Conservation (phyloP, 31 red algal genomes). For the Porphyra umbilicalis region DNA sequence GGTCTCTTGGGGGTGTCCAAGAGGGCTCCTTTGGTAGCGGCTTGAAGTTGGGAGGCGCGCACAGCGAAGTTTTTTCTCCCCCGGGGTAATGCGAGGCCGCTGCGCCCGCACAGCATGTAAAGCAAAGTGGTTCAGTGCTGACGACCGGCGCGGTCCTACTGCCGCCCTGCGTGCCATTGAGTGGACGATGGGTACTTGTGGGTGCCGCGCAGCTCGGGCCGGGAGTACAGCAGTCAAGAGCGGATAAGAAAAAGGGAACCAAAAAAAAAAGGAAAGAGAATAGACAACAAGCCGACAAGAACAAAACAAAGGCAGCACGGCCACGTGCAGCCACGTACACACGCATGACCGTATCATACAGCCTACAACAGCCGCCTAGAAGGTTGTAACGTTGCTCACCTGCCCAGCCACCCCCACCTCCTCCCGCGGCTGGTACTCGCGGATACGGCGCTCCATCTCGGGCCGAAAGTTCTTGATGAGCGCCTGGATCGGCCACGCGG, state of each 20-base stretch:
- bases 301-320: not conserved
- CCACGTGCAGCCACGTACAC: no score
- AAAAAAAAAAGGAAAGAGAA: not conserved
- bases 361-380: not conserved
- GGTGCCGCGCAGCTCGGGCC: no score
- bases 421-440: constrained; percentile 50
- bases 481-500: constrained; percentile 97
- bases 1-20: no score
- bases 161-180: no score
- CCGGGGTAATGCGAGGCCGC: no score
- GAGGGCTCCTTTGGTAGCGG: no score
- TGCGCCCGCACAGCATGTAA: no score
- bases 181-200: no score
- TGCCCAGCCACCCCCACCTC: not conserved
- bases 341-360: not conserved
- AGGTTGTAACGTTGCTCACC: not conserved
- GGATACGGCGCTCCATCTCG: constrained; percentile 92
- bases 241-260: not conserved
- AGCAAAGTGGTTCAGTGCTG: no score
- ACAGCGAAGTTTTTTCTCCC: no score
- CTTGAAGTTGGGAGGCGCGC: no score
- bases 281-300: not conserved
- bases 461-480: constrained; percentile 97
- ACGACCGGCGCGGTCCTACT: no score
- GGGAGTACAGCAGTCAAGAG: not conserved